Base-by-base conservation (phyloP, 2,329 filamentous ascomycete genomes). In the Lomentospora prolificans region DNA sequence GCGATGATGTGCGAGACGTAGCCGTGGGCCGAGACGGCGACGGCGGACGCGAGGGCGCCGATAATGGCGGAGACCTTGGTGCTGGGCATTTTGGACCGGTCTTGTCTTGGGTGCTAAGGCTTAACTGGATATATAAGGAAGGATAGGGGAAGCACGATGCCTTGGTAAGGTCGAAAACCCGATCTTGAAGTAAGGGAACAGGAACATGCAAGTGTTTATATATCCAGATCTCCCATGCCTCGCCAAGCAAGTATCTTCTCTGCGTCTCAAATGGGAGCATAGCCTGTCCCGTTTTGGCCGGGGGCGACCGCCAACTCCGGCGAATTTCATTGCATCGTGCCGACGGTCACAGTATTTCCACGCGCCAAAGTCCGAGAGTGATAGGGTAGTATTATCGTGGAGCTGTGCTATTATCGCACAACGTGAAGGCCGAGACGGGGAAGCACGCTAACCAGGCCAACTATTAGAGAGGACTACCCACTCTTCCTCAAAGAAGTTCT, bases 1-100 rank as follows among this genome's bases (percentile, higher is more conserved):
- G 39, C 44, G 48, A 51, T 51, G 50, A 53, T 50, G 27, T 67
- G 70, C 57, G 72, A 69, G 55, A 80, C 71, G 57, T 74, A 75
- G 28, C 77, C 77, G 59, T 80, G 55, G 33, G 55, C 55, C 14
- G 55, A 56, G 24, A 52, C 55, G 4, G 36, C 22, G 50, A 17
- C 55, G 33, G 50, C 55, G 19, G 25, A 30, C 12, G 30, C 33
- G 25, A 56, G 48, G 36, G 55, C 50, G 48, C 46, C 50, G 30
- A 56, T 6, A 31, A 56, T 46, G 25, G 54, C 19, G 46, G 53
- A 50, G 28, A 55, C 27, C 54, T 55, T 60, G 44, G 58, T 53
- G 50, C 46, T 53, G 52, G 33, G 22, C 57, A 59, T 59, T 44
- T 55, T 59, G 50, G 25, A 22, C 28, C 12, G 31, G 24, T 6